Evolutionary conservation across 108 stramenopile genomes (phyloP), one percentile per base, ranked within the genome.

Genomic region (Cyclotella sp.): DNA sequence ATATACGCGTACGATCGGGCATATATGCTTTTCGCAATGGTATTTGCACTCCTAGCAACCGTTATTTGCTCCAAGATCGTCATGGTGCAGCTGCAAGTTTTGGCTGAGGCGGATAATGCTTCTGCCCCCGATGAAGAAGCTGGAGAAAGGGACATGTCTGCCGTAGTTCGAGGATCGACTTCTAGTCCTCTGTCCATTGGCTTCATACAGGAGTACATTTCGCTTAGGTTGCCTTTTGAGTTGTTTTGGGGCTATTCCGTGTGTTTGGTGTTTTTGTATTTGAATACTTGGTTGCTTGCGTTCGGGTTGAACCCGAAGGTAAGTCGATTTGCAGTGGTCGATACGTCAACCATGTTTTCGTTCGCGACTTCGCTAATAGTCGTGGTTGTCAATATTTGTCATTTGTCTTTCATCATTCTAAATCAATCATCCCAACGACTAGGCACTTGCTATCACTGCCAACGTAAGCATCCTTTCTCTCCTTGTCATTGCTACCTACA

Each of bases 181-280:
- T 42, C 27, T 1, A 15, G 40, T 73, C 45, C 62, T 46, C 28
- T 73, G 26, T 73, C 61, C 0, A 26, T 45, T 27, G 21, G 0
- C 11, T 40, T 16, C 43, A 11, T 57, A 0, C 26, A 42, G 13
- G 62, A 77, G 28, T 69, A 77, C 43, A 41, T 68, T 8, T 30
- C 68, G 18, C 45, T 68, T 6, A 66, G 76, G 28, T 58, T 77
- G 18, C 76, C 76, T 34, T 77, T 77, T 59, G 76, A 68, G 27
- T 60, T 77, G 60, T 68, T 47, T 16, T 59, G 42, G 15, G 76
- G 76, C 27, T 63, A 69, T 52, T 11, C 51, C 0, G 21, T 77
- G n/a, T 18, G 55, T 0, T 18, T 68, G 46, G 34, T 52, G 0
- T 39, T 61, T 39, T 16, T 62, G 45, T 77, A 70, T 43, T 46